phyloP scores from a whole-genome alignment of 1,284 basidiomycete genomes.

The Phenoliferia sp. region DNA sequence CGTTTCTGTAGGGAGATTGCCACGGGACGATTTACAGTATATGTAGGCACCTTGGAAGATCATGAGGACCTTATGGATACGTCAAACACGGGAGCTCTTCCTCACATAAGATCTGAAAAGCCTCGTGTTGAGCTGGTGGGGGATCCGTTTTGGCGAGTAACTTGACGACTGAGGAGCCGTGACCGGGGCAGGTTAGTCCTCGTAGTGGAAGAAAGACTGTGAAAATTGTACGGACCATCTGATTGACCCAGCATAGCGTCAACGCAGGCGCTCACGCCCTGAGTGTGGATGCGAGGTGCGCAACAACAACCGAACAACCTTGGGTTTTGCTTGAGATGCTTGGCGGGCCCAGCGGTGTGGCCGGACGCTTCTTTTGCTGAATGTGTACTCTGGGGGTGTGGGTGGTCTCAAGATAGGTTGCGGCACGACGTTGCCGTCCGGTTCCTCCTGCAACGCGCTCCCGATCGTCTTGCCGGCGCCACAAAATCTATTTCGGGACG shows the following conservation, averaged over 20 bases:
- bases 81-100: background rate
- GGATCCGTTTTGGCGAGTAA: slow-evolving; percentile 18
- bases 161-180: slow-evolving; percentile 13
- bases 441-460: too few species aligned
- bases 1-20: slow-evolving; percentile 30
- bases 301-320: too few species aligned
- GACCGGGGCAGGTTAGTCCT: background rate
- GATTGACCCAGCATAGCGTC: slow-evolving; percentile 22
- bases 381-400: too few species aligned
- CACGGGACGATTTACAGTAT: slow-evolving; percentile 24
- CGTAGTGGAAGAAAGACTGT: background rate
- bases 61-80: background rate
- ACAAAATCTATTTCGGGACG: too few species aligned
- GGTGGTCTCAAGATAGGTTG: too few species aligned
- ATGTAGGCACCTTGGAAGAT: slow-evolving; percentile 16
- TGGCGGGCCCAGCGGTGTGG: too few species aligned
- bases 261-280: too few species aligned
- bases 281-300: too few species aligned
- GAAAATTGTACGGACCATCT: slow-evolving; percentile 13
- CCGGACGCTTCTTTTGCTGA: too few species aligned
- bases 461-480: too few species aligned
- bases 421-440: too few species aligned
- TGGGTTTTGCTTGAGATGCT: too few species aligned
- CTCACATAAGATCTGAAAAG: slow-evolving; percentile 21
- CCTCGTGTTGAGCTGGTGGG: slow-evolving; percentile 13